Evolutionary conservation across 1,284 basidiomycete genomes (phyloP).

Genomic region (Apiotrichum porosum): DNA sequence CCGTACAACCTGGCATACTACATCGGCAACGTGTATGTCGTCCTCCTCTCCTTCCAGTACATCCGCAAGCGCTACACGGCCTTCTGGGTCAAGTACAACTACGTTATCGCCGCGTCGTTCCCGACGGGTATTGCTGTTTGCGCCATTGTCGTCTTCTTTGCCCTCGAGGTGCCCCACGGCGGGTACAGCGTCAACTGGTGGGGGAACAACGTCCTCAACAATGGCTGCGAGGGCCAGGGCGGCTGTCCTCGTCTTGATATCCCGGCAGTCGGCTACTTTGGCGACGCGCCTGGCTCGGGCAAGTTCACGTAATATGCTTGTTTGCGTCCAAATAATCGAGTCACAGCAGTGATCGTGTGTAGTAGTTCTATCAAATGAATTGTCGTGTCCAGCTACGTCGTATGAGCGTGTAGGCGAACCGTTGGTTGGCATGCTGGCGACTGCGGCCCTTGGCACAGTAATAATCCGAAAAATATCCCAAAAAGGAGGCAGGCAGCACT

Average conservation of each 20-base stretch:
- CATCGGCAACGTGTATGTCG: constrained; percentile 23
- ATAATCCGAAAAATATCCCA: too few species aligned
- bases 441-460: too few species aligned
- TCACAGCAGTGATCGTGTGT: too few species aligned
- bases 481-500: too few species aligned
- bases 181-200: constrained; percentile 22
- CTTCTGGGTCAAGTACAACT: constrained; percentile 47
- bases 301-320: not conserved
- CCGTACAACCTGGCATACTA: constrained; percentile 40
- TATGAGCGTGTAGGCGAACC: too few species aligned
- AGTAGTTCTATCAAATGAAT: too few species aligned
- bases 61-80: constrained; percentile 27
- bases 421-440: too few species aligned
- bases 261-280: constrained; percentile 29
- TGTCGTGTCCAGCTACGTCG: too few species aligned
- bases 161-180: constrained; percentile 16
- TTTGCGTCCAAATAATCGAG: too few species aligned
- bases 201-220: constrained; percentile 16
- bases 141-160: constrained; percentile 40
- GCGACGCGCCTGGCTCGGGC: constrained; percentile 13
- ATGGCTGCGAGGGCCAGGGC: constrained; percentile 18
- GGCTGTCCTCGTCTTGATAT: constrained; percentile 18
- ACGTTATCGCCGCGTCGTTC: constrained; percentile 41
- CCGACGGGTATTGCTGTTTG: constrained; percentile 44
- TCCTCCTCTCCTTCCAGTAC: constrained; percentile 35